phyloP scores from a whole-genome alignment of 495 filamentous ascomycete genomes.

The Entonaema liquescens region DNA sequence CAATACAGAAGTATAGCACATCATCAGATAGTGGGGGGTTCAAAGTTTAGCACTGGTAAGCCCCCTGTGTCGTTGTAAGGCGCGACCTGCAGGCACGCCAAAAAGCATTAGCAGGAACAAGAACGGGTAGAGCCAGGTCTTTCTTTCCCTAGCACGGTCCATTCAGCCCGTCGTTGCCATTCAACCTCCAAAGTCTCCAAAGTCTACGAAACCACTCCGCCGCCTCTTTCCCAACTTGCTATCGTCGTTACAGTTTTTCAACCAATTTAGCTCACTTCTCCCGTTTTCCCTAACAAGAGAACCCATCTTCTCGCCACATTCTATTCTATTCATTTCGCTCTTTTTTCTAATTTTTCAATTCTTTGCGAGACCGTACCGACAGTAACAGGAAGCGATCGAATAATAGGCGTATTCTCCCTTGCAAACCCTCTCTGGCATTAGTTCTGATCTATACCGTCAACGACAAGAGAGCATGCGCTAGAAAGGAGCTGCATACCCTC shows the following conservation, averaged over 20 bases:
- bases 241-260: neutral
- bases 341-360: constrained; percentile 2
- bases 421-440: neutral
- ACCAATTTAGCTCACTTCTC: neutral
- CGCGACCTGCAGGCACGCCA: constrained; percentile 34
- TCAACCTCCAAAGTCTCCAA: constrained; percentile 27
- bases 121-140: constrained; percentile 6
- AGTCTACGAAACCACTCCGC: constrained; percentile 19
- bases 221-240: constrained; percentile 21
- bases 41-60: constrained; percentile 11
- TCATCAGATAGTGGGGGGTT: constrained; percentile 9
- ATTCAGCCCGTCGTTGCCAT: constrained; percentile 27
- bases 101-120: constrained; percentile 15
- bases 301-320: neutral
- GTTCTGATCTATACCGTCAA: neutral
- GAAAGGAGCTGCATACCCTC: constrained; percentile 13
- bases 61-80: constrained; percentile 19
- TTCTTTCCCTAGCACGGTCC: constrained; percentile 25
- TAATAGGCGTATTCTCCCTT: constrained; percentile 13
- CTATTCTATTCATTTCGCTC: constrained; percentile 3
- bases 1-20: neutral
- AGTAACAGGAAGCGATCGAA: constrained; percentile 8
- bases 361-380: neutral
- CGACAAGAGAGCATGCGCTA: constrained; percentile 35
- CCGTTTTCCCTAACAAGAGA: neutral